A percentile compares a stretch with the other conserved stretches of the same genome.
Conservation (phyloP, 2,329 filamentous ascomycete species). For the Botrytis porri region DNA sequence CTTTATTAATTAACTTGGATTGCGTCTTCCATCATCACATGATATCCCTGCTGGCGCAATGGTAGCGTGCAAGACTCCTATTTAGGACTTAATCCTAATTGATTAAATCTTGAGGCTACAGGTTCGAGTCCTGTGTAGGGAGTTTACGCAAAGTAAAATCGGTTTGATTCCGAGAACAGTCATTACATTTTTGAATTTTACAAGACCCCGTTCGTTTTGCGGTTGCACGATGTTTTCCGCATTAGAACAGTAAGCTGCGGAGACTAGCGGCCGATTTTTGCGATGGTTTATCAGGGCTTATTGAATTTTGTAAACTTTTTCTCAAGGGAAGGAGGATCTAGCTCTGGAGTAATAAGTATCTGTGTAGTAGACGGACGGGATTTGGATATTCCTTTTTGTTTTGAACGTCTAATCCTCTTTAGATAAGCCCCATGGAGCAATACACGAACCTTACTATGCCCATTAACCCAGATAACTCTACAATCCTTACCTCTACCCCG, state of each 20-base stretch:
- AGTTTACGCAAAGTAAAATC: background rate
- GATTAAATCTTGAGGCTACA: constrained; percentile 17
- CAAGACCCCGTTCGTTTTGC: too few relatives aligned
- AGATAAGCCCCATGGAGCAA: background rate
- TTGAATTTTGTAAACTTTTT: background rate
- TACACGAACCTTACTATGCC: background rate
- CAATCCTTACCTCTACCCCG: background rate
- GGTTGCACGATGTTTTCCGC: background rate
- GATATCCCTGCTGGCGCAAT: constrained; percentile 17
- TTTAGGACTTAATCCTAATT: too few relatives aligned
- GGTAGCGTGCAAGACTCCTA: constrained; percentile 18
- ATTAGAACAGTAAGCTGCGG: background rate
- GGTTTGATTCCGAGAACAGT: background rate
- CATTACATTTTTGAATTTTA: background rate
- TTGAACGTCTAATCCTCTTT: background rate
- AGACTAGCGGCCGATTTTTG: background rate
- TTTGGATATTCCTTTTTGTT: background rate
- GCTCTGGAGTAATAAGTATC: background rate
- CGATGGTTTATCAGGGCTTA: background rate
- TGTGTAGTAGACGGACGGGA: background rate
- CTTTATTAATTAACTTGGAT: background rate
- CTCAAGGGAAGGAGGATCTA: background rate
- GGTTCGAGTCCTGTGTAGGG: constrained; percentile 18
- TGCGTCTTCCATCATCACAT: background rate
- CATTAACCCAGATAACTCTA: background rate